phyloP scores from a whole-genome alignment of 1,139 yeast species.

The Scheffersomyces titani region DNA sequence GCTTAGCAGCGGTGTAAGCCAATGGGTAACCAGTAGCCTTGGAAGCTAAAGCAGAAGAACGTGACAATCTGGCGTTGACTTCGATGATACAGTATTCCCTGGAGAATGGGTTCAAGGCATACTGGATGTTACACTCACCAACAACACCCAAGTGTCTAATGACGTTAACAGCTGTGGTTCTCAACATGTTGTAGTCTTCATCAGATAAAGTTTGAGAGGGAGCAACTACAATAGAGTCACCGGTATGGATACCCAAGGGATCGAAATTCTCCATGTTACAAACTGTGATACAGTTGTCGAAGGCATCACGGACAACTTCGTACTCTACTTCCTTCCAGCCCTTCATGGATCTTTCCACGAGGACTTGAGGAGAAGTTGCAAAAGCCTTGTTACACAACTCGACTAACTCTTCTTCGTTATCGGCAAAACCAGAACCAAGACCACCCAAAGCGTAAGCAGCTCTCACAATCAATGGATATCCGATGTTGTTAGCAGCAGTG shows the following conservation, averaged over 20 bases:
- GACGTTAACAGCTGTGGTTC: constrained; percentile 96
- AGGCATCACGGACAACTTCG: constrained; percentile 97
- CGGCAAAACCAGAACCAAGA: constrained; percentile 97
- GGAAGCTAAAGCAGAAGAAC: constrained; percentile 97
- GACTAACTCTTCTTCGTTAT: constrained; percentile 79
- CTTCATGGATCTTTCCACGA: constrained; percentile 95
- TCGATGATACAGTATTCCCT: constrained; percentile 97
- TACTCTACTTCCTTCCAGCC: constrained; percentile 99
- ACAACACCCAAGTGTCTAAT: constrained; percentile 98
- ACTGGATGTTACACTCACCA: constrained; percentile 99
- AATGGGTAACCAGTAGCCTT: constrained; percentile 99
- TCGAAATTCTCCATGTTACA: constrained; percentile 99
- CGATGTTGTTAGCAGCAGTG: constrained; percentile 80
- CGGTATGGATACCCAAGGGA: constrained; percentile 98
- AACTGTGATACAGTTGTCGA: constrained; percentile 96
- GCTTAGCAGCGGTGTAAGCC: constrained; percentile 97
- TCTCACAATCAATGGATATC: constrained; percentile 95
- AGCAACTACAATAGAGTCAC: constrained; percentile 98
- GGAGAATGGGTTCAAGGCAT: constrained; percentile 91
- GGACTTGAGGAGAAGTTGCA: constrained; percentile 93
- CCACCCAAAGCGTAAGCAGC: constrained; percentile 99
- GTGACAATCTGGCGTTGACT: constrained; percentile 95
- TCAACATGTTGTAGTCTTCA: constrained; percentile 96
- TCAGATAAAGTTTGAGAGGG: constrained; percentile 97
- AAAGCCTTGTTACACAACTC: constrained; percentile 89